phyloP scores from a whole-genome alignment of 2,329 filamentous ascomycete genomes.

The Hypoxylon sp. region DNA sequence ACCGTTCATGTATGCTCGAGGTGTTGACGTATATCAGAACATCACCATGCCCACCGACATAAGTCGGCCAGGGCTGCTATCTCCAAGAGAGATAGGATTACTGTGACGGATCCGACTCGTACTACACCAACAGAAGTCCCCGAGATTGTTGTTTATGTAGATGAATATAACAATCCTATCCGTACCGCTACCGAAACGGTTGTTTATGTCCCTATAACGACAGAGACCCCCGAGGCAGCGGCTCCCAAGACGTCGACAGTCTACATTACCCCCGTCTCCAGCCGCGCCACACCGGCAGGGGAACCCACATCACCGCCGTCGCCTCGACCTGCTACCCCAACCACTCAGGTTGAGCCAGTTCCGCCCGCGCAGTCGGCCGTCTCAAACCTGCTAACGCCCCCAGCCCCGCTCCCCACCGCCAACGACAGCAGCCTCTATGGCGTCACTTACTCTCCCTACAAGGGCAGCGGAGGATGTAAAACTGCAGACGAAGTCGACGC shows the following conservation, averaged over 20 bases:
- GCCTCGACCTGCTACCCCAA: conserved; percentile 18
- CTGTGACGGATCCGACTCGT: conserved; percentile 54
- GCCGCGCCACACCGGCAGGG: conserved; percentile 27
- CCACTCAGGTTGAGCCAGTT: conserved; percentile 9
- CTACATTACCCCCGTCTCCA: conserved; percentile 14
- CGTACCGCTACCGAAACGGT: conserved; percentile 57
- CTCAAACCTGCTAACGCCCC: conserved; percentile 18
- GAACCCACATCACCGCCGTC: conserved; percentile 20
- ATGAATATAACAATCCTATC: conserved; percentile 66
- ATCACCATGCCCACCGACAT: conserved; percentile 53
- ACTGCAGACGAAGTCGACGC: conserved; percentile 68
- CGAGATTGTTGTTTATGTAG: conserved; percentile 69
- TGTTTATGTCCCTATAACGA: conserved; percentile 43
- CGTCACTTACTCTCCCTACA: conserved; percentile 64
- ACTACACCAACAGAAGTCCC: conserved; percentile 57
- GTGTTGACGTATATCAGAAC: conserved; percentile 39
- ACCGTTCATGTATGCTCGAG: neutral
- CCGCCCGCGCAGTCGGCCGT: conserved; percentile 22
- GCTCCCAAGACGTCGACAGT: conserved; percentile 21
- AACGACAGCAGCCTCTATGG: conserved; percentile 51
- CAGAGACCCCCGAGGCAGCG: conserved; percentile 18
- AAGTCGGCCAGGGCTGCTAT: conserved; percentile 39
- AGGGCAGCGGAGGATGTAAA: conserved; percentile 73
- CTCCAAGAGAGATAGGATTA: conserved; percentile 47
- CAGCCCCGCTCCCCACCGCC: conserved; percentile 31